Evolutionary conservation across 1,284 basidiomycete genomes (phyloP).

Genomic region (Termitomyces sp.): DNA sequence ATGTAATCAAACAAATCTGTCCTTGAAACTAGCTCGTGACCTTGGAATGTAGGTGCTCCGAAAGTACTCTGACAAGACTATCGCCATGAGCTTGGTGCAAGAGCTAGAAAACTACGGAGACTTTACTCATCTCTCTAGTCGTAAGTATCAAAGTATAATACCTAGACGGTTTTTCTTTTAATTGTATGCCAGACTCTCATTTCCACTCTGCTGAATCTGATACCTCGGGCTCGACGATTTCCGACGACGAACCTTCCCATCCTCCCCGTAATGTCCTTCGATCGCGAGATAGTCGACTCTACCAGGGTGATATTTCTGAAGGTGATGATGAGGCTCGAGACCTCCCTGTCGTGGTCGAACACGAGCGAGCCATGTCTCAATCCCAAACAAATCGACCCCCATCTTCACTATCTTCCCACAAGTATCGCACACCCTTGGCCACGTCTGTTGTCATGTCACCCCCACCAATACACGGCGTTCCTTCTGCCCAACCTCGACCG

Average conservation of each 20-base stretch:
- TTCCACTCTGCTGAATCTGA: slow-evolving; percentile 48
- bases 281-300: slow-evolving; percentile 16
- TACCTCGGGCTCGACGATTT: slow-evolving; percentile 55
- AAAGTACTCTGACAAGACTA: slow-evolving; percentile 79
- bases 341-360: slow-evolving; percentile 30
- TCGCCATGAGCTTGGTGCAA: slow-evolving; percentile 69
- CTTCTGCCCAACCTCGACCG: slow-evolving; percentile 62
- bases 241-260: slow-evolving; percentile 30
- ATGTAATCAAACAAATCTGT: slow-evolving; percentile 13
- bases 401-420: slow-evolving; percentile 67
- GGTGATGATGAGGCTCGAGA: slow-evolving; percentile 45
- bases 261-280: slow-evolving; percentile 15
- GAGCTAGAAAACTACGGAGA: slow-evolving; percentile 83
- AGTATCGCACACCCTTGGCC: slow-evolving; percentile 72
- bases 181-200: slow-evolving; percentile 35
- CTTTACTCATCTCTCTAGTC: slow-evolving; percentile 63
- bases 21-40: not conserved
- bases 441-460: slow-evolving; percentile 54
- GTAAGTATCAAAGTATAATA: slow-evolving; percentile 35
- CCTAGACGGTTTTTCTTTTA: slow-evolving; percentile 1
- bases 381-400: slow-evolving; percentile 51
- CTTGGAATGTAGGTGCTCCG: slow-evolving; percentile 56
- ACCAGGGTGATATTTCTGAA: slow-evolving; percentile 21
- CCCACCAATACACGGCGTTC: slow-evolving; percentile 38
- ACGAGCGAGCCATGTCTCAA: slow-evolving; percentile 30